Conservation (phyloP, 2,329 filamentous ascomycete species). For the Colletotrichum kahawae region DNA sequence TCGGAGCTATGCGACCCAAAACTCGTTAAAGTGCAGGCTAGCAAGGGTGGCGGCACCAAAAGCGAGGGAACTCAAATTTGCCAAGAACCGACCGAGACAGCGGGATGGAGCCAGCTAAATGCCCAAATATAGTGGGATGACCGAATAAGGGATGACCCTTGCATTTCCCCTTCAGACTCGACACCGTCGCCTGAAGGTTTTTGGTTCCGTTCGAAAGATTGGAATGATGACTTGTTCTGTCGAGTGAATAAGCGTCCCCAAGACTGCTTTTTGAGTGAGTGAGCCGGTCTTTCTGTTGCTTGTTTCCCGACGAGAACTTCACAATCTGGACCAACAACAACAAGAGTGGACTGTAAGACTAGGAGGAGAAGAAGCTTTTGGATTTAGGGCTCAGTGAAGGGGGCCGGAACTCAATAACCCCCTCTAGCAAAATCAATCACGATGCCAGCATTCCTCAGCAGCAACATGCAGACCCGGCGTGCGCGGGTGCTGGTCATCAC, state of each 20-base stretch:
- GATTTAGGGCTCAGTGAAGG: background rate
- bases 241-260: background rate
- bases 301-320: background rate
- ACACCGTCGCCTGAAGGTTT: background rate
- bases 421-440: background rate
- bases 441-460: slow-evolving; percentile 17
- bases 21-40: background rate
- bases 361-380: background rate
- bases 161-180: background rate
- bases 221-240: background rate
- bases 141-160: background rate
- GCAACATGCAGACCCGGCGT: background rate
- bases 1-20: background rate
- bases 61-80: background rate
- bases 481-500: slow-evolving; percentile 1
- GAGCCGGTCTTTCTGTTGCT: background rate
- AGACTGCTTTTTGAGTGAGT: background rate
- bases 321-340: background rate
- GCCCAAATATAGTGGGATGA: background rate
- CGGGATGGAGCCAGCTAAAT: background rate
- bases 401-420: background rate
- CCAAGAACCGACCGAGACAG: background rate
- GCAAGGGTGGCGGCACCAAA: background rate
- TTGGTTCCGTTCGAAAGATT: background rate
- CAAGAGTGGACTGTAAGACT: background rate